Evolutionary conservation across 2,329 filamentous ascomycete species (phyloP), one percentile per base, ranked within the genome.

Genomic region (Cladosporium velox): DNA sequence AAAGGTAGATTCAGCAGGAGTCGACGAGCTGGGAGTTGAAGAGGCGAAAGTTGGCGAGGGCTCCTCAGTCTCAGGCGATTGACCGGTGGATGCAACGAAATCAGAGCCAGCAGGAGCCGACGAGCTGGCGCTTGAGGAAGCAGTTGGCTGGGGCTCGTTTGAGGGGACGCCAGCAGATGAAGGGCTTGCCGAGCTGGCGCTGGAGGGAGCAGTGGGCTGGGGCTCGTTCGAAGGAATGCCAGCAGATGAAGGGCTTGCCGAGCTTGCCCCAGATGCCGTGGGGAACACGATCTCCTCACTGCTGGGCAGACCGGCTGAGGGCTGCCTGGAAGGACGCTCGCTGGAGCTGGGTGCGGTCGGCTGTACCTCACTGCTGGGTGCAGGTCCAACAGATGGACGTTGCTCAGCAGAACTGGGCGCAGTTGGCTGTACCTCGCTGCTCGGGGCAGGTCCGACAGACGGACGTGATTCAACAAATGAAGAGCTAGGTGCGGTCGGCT

Each of bases 1-100:
- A 34, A 34, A 34, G 32, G 28, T 34, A n/a, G 52, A 34, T 3
- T 8, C 14, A n/a, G 52, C 14, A 21, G 52, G 28, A 34, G 15
- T 15, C 6, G 38, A 32, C 15, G 58, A 59, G 3, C 35, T n/a
- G 38, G 35, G 24, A 15, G 6, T 28, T 30, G 44, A 35, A n/a
- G 44, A 52, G 21, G 60, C 28, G 34, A 58, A 41, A 41, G 60
- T 63, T 12, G 60, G 60, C 60, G 49, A 49, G 10, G 49, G 32
- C 24, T 63, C 60, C 4, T 63, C 32, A 10, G 26, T 14, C 4
- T 34, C 24, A 41, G 54, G 18, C 21, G 34, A 34, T 7, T 14
- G 26, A 15, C 60, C 60, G 44, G 60, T 64, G 21, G 65, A 66
- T 38, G 21, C 59, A 18, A 34, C 59, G 38, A 51, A 28, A 5